Conservation (phyloP, 129 eudicot genomes). For the Dittrichia graveolens region DNA sequence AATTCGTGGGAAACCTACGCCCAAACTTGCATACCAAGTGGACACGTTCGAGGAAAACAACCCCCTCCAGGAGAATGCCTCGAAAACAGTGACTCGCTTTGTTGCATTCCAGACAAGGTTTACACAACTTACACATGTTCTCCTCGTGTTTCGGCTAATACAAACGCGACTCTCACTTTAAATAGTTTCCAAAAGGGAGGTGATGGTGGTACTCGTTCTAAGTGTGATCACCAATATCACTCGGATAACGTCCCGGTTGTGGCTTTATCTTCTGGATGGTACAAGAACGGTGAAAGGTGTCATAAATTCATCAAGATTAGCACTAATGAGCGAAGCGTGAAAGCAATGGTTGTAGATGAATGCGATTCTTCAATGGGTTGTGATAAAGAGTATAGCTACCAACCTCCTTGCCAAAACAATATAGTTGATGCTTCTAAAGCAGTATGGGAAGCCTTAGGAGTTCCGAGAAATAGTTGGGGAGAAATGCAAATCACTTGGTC, state of each 20-base stretch:
- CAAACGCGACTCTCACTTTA: slow-evolving; percentile 36
- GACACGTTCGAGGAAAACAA: neutral
- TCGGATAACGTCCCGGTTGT: slow-evolving; percentile 14
- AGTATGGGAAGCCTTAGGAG: slow-evolving; percentile 39
- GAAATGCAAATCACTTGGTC: slow-evolving; percentile 31
- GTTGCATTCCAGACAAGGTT: slow-evolving; percentile 22
- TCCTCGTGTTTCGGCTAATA: slow-evolving; percentile 26
- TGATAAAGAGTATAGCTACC: slow-evolving; percentile 39
- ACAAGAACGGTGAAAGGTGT: slow-evolving; percentile 15
- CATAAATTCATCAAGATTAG: slow-evolving; percentile 1
- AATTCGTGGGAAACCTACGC: neutral
- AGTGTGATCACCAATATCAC: slow-evolving; percentile 21
- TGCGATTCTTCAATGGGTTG: slow-evolving; percentile 37
- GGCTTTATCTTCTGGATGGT: slow-evolving; percentile 30
- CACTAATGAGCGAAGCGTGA: slow-evolving; percentile 16
- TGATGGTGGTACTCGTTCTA: slow-evolving; percentile 33
- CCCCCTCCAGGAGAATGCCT: slow-evolving; percentile 21
- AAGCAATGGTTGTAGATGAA: slow-evolving; percentile 25
- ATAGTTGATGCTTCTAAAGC: slow-evolving; percentile 43
- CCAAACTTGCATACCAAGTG: slow-evolving; percentile 18
- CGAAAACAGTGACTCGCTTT: slow-evolving; percentile 11
- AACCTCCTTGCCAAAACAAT: slow-evolving; percentile 39
- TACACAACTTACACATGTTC: slow-evolving; percentile 44
- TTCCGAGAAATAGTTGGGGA: slow-evolving; percentile 25
- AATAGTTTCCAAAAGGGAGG: slow-evolving; percentile 37